Evolutionary conservation across 2,329 filamentous ascomycete species (phyloP), one percentile per base, ranked within the genome.

Genomic region (Monosporascus sp.): DNA sequence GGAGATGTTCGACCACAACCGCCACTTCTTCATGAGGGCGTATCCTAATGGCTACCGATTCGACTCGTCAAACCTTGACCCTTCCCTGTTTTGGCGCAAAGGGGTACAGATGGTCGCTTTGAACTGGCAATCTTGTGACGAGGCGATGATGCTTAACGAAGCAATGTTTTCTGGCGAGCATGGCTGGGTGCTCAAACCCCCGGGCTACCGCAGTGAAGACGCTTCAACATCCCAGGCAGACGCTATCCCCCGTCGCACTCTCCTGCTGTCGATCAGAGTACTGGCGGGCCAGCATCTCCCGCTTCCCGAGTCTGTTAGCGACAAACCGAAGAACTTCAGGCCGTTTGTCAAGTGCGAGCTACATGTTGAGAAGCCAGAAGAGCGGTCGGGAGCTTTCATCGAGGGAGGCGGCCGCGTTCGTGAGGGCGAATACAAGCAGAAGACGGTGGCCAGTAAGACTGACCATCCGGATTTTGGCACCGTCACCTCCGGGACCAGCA

Each of bases 61-160:
- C 50, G 85, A 87, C 63, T 97, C 92, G 45, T 90, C 89, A n/a
- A 99, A 99, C 68, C 94, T 94, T 41, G 92, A 97, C 64, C 94
- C 94, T 1, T 86, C 91, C 58, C 85, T 85, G 44, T 95, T 91
- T 68, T 99, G 94, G 94, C 85, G 91, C 49, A 86, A 90, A 51
- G 94, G 94, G 27, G 92, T 97, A 20, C 94, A 99, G 71, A 97
- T 99, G 93, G 92, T 91, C 5, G 93, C 94, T 19, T 81, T 97
- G 70, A 99, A 99, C 69, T 97, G 94, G 93, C 94, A 99, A 71
- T 93, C 88, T 3, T 88, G 92, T 61, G 93, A 97, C 67, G 84
- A 94, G 53, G 90, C 90, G 44, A 95, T 97, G 83, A 95, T 97
- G 78, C 83, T 99, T 67, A 97, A 97, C 66, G 88, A 96, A 64